Base-by-base conservation (phyloP, 768 basidiomycete species). In the Pleurotus pulmonarius region DNA sequence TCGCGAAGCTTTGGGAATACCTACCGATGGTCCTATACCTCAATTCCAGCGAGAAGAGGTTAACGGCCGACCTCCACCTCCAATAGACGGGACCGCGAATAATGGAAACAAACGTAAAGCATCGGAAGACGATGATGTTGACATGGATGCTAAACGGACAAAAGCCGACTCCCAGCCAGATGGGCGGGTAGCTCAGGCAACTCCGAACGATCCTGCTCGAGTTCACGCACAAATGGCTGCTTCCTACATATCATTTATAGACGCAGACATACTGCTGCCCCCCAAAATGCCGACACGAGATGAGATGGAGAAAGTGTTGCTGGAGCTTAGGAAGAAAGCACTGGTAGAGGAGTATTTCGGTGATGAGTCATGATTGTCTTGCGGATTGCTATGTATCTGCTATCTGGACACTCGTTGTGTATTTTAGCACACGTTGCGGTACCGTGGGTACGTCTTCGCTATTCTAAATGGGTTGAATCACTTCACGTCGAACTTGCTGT, bases 291-390 rank as follows among this genome's bases (percentile, higher is more conserved):
- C 91, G 1, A 83, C 82, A 1, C 76, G 81, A 56, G 81, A 83
- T 46, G 90, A 95, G 69, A 88, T 92, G 88, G 92, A 92, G 66
- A 68, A 70, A 18, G 81, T 90, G 8, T 67, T 97, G 54, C 76
- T 97, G 56, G 81, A 79, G 24, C 73, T 94, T 59, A 79, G 88
- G 66, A 95, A 96, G 73, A 81, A 86, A 71, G 87, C 87, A 18
- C 70, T 96, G 44, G 83, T 92, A 55, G 87, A 92, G 63, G 92
- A 97, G 62, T 81, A 82, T 62, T 81, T 82, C 58, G 79, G 80
- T 16, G 72, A 73, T 55, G 67, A 65, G 34, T 34, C 29, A 11
- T 34, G 29, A 34, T 34, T 34, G 29, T 34, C 29, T 34, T 34
- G 29, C 29, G 9, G 29, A 34, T 34, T 34, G 9, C 29, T 34